Evolutionary conservation across 495 filamentous ascomycete genomes (phyloP), one percentile per base, ranked within the genome.

Genomic region (Penicillium diatomitis): DNA sequence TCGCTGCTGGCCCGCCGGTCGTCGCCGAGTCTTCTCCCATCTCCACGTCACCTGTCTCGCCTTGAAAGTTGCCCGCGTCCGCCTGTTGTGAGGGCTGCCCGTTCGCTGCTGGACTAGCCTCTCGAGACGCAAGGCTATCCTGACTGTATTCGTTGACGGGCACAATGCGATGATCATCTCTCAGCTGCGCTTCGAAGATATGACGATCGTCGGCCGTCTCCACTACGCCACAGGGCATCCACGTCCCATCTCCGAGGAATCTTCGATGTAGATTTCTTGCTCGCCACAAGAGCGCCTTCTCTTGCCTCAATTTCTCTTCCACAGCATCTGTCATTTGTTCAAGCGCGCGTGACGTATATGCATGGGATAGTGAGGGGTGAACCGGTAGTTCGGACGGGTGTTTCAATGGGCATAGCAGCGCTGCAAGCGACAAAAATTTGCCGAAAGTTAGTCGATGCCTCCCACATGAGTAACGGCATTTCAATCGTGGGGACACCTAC

Each of bases 381-480:
- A 68, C 75, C 4, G 87, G 81, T 32, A 99, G 76, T 63, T 95
- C 88, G 44, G 89, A 86, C 27, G 89, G 85, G 47, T 88, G 77
- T 46, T 88, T 94, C 44, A 97, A 69, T 28, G 92, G 92, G 37
- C 86, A 86, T 8, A 99, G 79, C 37, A 96, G 77, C 45, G 87
- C 91, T 96, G 59, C 3, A 44, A 41, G 34, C 44, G 31, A 47
- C 42, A 33, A n/a, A 49, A 8, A 32, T 20, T 20, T 20, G 20
- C 20, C 20, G 20, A 10, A 40, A 32, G 44, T 54, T 29, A 55
- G 50, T 41, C 54, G 44, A 42, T 46, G 10, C 12, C 6, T 4
- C 35, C 7, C 6, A 37, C 38, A 1, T n/a, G 2, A 28, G 10
- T 34, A 11, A 31, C 28, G 30, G 37, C 52, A 53, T 32, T 43